These are phyloP conservation scores for Backusella mclennaniae DNA, from an alignment of 192 early-diverging fungal species.

Conservation along the genomic window DNA sequence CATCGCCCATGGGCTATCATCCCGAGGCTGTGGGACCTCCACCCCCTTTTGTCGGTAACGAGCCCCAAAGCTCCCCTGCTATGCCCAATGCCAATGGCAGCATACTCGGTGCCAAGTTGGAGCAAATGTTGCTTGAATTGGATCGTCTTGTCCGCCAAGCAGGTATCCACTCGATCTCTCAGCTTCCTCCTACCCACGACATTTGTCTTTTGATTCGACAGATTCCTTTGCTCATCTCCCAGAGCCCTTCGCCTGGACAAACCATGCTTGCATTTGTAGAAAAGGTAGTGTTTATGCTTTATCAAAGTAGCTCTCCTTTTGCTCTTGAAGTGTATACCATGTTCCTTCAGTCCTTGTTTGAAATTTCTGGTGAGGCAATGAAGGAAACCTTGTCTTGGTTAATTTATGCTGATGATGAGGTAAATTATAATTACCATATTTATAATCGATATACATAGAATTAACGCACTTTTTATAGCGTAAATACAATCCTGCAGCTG, in stretches of 20 bases:
- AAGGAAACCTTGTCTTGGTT: slow-evolving; percentile 91
- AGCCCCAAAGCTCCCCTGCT: not conserved
- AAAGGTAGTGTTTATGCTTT: slow-evolving; percentile 82
- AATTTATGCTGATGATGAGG: slow-evolving; percentile 88
- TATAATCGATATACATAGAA: not conserved
- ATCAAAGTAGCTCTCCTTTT: slow-evolving; percentile 66
- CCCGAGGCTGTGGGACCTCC: not conserved
- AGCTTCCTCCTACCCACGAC: slow-evolving; percentile 77
- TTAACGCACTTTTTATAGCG: slow-evolving; percentile 38
- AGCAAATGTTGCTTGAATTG: slow-evolving; percentile 57
- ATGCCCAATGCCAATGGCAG: not conserved
- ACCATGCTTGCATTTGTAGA: slow-evolving; percentile 81
- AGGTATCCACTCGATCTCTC: slow-evolving; percentile 46
- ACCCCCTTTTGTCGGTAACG: not conserved
- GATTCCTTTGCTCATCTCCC: slow-evolving; percentile 64
- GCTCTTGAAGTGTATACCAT: slow-evolving; percentile 80
- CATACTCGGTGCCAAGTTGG: not conserved
- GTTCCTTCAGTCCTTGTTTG: slow-evolving; percentile 80
- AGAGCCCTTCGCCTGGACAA: slow-evolving; percentile 68
- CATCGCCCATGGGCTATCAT: not conserved
- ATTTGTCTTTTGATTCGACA: slow-evolving; percentile 70
- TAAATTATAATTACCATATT: not conserved
- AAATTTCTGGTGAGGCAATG: slow-evolving; percentile 71
- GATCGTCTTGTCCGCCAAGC: slow-evolving; percentile 69
- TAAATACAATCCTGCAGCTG: slow-evolving; percentile 83